These are phyloP conservation scores for Wallacemonas sp. DNA, from an alignment of 208 protist genomes.

Conservation along the genomic window DNA sequence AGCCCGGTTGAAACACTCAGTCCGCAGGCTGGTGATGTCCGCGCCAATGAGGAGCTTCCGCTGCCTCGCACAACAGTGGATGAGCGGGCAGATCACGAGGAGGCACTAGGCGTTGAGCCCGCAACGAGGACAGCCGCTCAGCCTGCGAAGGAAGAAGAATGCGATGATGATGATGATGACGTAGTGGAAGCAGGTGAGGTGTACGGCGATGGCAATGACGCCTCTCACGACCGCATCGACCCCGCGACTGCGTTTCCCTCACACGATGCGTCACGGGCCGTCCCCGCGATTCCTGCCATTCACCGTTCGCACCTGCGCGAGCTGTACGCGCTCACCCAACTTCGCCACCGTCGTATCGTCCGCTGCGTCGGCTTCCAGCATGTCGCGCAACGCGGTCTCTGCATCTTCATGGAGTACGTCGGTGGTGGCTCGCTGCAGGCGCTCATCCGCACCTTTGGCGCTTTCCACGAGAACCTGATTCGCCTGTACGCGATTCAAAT, in stretches of 20 bases:
- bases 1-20: neutral
- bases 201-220: too few species aligned
- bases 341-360: constrained; percentile 82
- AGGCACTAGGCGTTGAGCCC: too few species aligned
- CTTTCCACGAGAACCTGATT: constrained; percentile 85
- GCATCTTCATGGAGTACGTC: constrained; percentile 92
- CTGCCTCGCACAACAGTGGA: neutral
- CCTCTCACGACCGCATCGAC: too few species aligned
- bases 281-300: neutral
- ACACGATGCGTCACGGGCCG: neutral
- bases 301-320: constrained; percentile 54
- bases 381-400: constrained; percentile 39
- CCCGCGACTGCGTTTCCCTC: neutral
- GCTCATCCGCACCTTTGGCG: constrained; percentile 80
- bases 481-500: constrained; percentile 86
- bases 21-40: neutral
- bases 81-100: neutral
- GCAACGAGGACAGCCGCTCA: too few species aligned
- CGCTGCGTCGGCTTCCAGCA: constrained; percentile 80
- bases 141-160: too few species aligned
- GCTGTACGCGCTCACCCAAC: constrained; percentile 71
- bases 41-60: neutral
- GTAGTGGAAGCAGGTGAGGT: too few species aligned
- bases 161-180: too few species aligned
- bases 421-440: constrained; percentile 84